A percentile compares a stretch with the other conserved stretches of the same genome.
Evolutionary conservation across 2,329 filamentous ascomycete genomes (phyloP).

Genomic region (Exophiala lecanii-corni): DNA sequence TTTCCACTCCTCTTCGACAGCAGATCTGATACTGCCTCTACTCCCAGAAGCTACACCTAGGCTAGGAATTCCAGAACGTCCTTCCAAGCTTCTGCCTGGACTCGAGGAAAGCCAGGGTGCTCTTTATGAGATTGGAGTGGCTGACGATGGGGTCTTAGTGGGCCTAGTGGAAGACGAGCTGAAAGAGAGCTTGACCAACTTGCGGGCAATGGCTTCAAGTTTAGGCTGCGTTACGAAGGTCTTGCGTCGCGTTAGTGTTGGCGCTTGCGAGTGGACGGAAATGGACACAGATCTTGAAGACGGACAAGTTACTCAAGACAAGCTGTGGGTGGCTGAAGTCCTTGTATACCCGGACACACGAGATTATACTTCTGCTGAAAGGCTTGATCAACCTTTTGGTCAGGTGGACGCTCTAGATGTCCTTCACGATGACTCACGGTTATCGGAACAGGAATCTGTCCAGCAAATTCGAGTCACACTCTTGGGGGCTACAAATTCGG

Average conservation of each 20-base stretch:
- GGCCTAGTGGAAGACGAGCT: constrained; percentile 87
- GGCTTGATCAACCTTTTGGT: not conserved
- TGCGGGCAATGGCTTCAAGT: constrained; percentile 87
- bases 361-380: constrained; percentile 4
- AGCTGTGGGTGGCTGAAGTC: constrained; percentile 84
- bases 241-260: constrained; percentile 75
- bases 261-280: constrained; percentile 62
- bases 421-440: constrained; percentile 5
- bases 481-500: constrained; percentile 82
- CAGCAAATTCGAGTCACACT: constrained; percentile 82
- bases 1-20: constrained; percentile 75
- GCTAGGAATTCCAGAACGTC: constrained; percentile 52
- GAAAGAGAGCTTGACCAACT: constrained; percentile 79
- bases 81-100: constrained; percentile 60
- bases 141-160: constrained; percentile 86
- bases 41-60: constrained; percentile 62
- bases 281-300: constrained; percentile 17
- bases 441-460: constrained; percentile 44
- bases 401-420: constrained; percentile 13
- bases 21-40: constrained; percentile 68
- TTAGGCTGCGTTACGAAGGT: constrained; percentile 82
- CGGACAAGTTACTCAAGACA: constrained; percentile 38
- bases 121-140: constrained; percentile 92
- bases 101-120: constrained; percentile 91
- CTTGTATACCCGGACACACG: constrained; percentile 67